phyloP scores from a whole-genome alignment of 2,329 filamentous ascomycete genomes.

The Sclerotinia minor region DNA sequence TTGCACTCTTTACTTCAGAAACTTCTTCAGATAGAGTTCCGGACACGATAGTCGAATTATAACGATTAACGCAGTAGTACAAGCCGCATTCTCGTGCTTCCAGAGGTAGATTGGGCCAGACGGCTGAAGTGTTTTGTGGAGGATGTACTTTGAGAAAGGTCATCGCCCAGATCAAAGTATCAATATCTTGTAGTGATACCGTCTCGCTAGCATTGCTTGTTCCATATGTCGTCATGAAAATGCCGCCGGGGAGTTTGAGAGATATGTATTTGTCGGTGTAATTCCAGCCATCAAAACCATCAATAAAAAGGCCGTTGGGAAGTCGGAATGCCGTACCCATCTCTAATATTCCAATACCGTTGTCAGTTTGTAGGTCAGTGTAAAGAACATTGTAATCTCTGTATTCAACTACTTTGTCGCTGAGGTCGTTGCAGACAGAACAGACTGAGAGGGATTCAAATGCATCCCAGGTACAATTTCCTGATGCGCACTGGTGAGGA shows the following conservation, averaged over 20 bases:
- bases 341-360: not conserved
- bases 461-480: constrained; percentile 9
- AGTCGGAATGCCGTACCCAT: constrained; percentile 9
- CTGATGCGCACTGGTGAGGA: constrained; percentile 4
- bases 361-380: not conserved
- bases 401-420: constrained; percentile 9
- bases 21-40: not conserved
- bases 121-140: not conserved
- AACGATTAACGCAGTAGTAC: constrained; percentile 11
- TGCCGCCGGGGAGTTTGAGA: not conserved
- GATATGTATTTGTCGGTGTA: constrained; percentile 4
- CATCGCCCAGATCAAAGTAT: constrained; percentile 15
- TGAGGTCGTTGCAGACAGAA: constrained; percentile 11
- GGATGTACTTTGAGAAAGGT: constrained; percentile 7
- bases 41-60: not conserved
- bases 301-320: constrained; percentile 12
- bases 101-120: constrained; percentile 6
- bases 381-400: constrained; percentile 11
- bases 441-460: constrained; percentile 18
- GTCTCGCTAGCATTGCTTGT: constrained; percentile 15
- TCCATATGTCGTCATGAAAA: constrained; percentile 13
- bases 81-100: constrained; percentile 17
- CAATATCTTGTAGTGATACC: constrained; percentile 3
- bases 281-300: constrained; percentile 13
- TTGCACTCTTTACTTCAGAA: constrained; percentile 4